phyloP scores from a whole-genome alignment of 2,329 filamentous ascomycete genomes.

The Monosporascus sp. region DNA sequence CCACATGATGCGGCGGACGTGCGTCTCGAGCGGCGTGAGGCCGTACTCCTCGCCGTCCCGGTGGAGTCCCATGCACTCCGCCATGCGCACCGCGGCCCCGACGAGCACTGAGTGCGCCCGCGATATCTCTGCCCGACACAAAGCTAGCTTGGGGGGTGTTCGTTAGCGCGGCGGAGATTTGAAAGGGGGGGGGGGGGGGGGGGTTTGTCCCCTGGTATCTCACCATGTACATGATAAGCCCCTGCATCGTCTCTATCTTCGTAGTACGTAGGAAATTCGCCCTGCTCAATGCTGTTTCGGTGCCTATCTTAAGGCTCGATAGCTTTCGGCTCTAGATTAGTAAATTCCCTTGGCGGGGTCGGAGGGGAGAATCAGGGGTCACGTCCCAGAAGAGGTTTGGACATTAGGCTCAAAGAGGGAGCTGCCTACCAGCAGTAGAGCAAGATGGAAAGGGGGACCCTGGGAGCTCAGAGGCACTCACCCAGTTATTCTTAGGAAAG shows the following conservation, averaged over 20 bases:
- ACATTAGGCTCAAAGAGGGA: too few species aligned
- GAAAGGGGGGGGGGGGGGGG: neutral
- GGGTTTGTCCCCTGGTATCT: slow-evolving; percentile 21
- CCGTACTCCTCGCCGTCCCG: slow-evolving; percentile 65
- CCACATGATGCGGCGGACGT: slow-evolving; percentile 69
- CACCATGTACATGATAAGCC: slow-evolving; percentile 72
- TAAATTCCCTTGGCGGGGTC: neutral
- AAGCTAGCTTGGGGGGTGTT: slow-evolving; percentile 49
- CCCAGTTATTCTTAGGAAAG: slow-evolving; percentile 49
- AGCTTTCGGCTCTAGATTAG: neutral
- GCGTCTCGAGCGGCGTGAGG: slow-evolving; percentile 62
- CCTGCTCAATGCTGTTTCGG: slow-evolving; percentile 62
- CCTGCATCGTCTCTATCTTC: slow-evolving; percentile 70
- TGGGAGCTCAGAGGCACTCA: slow-evolving; percentile 26
- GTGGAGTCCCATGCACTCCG: slow-evolving; percentile 73
- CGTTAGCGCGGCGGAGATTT: slow-evolving; percentile 15
- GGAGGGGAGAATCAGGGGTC: too few species aligned
- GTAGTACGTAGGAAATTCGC: slow-evolving; percentile 68
- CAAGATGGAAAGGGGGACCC: neutral
- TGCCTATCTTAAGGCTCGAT: slow-evolving; percentile 57
- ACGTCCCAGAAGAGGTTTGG: too few species aligned
- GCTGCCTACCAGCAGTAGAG: neutral
- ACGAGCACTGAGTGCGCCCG: slow-evolving; percentile 68
- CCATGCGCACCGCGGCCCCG: slow-evolving; percentile 67
- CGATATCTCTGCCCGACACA: slow-evolving; percentile 68